phyloP scores from a whole-genome alignment of 768 basidiomycete genomes.

The Termitomyces titanicus region DNA sequence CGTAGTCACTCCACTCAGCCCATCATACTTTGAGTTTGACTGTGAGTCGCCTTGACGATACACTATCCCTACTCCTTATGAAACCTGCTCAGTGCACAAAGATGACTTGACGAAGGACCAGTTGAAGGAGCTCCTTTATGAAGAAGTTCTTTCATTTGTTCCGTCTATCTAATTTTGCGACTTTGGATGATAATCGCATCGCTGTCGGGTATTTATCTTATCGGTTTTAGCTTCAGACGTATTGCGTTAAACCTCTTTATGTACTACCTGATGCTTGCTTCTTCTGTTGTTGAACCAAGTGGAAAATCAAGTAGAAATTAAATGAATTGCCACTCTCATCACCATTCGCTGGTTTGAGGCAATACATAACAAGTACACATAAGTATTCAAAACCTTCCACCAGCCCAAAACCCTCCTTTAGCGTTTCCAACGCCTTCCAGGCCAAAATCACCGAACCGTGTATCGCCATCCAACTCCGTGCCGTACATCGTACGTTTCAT shows the following conservation, averaged over 20 bases:
- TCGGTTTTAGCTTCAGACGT: slow-evolving; percentile 10
- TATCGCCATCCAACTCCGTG: slow-evolving; percentile 76
- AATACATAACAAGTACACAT: neutral
- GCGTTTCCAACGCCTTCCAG: slow-evolving; percentile 72
- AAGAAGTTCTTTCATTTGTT: slow-evolving; percentile 77
- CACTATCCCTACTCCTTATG: slow-evolving; percentile 2
- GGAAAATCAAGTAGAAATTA: slow-evolving; percentile 8
- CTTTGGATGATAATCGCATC: neutral
- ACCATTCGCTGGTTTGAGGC: neutral
- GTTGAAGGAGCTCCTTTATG: slow-evolving; percentile 79
- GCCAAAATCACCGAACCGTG: slow-evolving; percentile 84
- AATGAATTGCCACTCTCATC: neutral
- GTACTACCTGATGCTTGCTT: slow-evolving; percentile 9
- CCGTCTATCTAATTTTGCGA: slow-evolving; percentile 47
- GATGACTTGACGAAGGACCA: slow-evolving; percentile 75
- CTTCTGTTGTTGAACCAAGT: slow-evolving; percentile 16
- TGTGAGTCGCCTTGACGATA: slow-evolving; percentile 36
- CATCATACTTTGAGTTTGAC: slow-evolving; percentile 91
- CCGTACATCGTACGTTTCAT: slow-evolving; percentile 79
- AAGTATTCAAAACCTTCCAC: slow-evolving; percentile 36
- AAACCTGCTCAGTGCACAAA: slow-evolving; percentile 48
- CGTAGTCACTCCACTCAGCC: slow-evolving; percentile 69
- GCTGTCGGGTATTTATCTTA: slow-evolving; percentile 10
- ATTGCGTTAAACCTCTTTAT: slow-evolving; percentile 11
- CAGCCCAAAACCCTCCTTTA: slow-evolving; percentile 50